phyloP scores from a whole-genome alignment of 2,329 filamentous ascomycete genomes.

The Neofusicoccum sp. region DNA sequence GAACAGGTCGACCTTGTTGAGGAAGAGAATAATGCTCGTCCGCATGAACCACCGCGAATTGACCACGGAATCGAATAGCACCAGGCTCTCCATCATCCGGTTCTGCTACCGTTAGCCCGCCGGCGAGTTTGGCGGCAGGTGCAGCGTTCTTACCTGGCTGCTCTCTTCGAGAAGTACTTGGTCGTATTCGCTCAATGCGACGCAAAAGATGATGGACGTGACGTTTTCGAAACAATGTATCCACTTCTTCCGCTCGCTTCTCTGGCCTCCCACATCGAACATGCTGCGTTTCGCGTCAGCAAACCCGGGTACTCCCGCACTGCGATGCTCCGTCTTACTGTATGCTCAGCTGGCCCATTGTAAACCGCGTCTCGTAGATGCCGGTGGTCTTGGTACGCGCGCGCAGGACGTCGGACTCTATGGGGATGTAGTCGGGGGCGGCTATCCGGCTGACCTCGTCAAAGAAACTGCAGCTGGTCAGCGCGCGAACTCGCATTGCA shows the following conservation, averaged over 20 bases:
- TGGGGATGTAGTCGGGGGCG: constrained; percentile 81
- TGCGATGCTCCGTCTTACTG: constrained; percentile 67
- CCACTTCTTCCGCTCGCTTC: constrained; percentile 99
- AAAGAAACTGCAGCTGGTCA: constrained; percentile 73
- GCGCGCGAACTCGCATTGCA: constrained; percentile 25
- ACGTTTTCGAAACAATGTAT: constrained; percentile 99
- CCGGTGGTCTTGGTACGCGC: constrained; percentile 97
- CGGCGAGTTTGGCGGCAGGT: no score
- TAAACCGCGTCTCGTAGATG: constrained; percentile 98
- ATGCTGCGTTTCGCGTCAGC: constrained; percentile 63
- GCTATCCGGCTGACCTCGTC: constrained; percentile 88
- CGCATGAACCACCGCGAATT: constrained; percentile 99
- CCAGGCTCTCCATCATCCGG: constrained; percentile 98
- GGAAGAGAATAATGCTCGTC: constrained; percentile 96
- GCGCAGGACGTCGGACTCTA: constrained; percentile 91
- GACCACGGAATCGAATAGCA: constrained; percentile 96
- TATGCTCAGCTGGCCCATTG: constrained; percentile 98
- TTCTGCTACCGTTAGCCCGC: constrained; percentile 62
- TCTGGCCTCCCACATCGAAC: constrained; percentile 97
- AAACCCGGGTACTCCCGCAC: constrained; percentile 32
- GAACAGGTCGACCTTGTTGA: constrained; percentile 99
- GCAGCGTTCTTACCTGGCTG: constrained; percentile 73
- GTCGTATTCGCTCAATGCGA: constrained; percentile 96
- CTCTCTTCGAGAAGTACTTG: constrained; percentile 96
- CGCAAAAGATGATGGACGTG: constrained; percentile 98